Conservation (phyloP, 495 filamentous ascomycete genomes). For the Sordaria brevicollis region DNA sequence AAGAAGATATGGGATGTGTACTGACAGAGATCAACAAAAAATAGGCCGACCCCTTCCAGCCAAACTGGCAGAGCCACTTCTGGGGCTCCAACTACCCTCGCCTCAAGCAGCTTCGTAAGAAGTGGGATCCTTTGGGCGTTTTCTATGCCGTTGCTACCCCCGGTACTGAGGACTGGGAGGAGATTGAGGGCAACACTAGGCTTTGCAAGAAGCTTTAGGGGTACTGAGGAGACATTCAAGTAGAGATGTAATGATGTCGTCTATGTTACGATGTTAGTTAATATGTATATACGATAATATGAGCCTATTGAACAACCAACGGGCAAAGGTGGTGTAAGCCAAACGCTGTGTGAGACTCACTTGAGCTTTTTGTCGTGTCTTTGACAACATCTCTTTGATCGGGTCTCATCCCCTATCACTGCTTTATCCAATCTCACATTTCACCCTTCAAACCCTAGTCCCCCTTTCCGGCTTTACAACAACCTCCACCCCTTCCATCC, state of each 20-base stretch:
- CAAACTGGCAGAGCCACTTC: slow-evolving; percentile 29
- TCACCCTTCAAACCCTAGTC: neutral
- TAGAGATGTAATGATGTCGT: neutral
- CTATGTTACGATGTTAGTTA: neutral
- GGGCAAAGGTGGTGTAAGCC: neutral
- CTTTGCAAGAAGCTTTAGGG: slow-evolving; percentile 15
- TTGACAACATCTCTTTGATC: neutral
- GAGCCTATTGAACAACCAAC: neutral
- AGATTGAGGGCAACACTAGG: slow-evolving; percentile 24
- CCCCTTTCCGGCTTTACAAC: neutral
- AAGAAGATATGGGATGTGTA: no score
- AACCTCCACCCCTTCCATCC: neutral
- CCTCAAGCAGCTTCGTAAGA: slow-evolving; percentile 31
- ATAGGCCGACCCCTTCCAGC: slow-evolving; percentile 34
- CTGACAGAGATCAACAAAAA: no score
- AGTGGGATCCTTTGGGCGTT: slow-evolving; percentile 44
- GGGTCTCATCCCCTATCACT: neutral
- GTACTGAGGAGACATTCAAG: neutral
- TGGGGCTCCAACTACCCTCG: slow-evolving; percentile 26
- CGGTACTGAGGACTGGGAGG: slow-evolving; percentile 30
- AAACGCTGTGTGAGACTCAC: neutral
- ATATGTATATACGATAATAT: neutral
- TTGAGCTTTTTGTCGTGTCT: neutral
- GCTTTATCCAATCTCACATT: neutral
- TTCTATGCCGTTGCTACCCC: slow-evolving; percentile 34